phyloP scores from a whole-genome alignment of 192 early-diverging fungal species.

The Paraglomus brasilianum region DNA sequence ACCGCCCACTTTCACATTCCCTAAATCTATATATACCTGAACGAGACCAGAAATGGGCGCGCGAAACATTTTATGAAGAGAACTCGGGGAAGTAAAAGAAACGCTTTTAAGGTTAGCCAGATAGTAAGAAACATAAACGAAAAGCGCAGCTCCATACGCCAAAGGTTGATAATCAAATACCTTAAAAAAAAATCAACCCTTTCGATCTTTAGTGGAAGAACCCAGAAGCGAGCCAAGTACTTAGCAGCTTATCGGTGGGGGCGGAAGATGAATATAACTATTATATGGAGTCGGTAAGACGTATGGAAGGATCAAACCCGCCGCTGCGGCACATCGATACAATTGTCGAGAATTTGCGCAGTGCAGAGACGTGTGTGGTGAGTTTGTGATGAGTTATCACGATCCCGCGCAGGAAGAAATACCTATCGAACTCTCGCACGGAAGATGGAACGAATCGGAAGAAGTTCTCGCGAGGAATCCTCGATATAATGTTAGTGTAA shows the following conservation, averaged over 20 bases:
- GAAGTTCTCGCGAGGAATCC: conserved; percentile 13
- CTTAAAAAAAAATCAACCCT: not conserved
- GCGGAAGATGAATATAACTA: conserved; percentile 16
- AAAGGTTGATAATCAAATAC: not conserved
- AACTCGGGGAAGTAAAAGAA: no score
- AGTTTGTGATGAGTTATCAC: conserved; percentile 12
- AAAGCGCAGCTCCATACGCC: conserved; percentile 19
- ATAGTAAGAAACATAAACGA: no score
- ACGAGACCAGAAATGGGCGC: no score
- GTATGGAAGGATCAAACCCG: conserved; percentile 10
- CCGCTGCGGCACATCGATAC: conserved; percentile 2
- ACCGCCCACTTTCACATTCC: no score
- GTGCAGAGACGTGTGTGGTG: not conserved
- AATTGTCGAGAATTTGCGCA: no score
- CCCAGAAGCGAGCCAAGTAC: conserved; percentile 12
- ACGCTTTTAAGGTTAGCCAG: no score
- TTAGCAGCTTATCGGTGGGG: conserved; percentile 4
- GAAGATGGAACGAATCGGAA: conserved; percentile 3
- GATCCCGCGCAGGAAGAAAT: not conserved
- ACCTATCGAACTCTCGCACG: conserved; percentile 5
- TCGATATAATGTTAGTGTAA: conserved; percentile 14
- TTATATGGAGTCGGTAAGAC: conserved; percentile 1
- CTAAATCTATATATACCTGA: no score
- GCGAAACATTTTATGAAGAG: no score
- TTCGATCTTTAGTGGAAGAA: conserved; percentile 13